These are phyloP conservation scores for Ceratobasidium sp. DNA, from an alignment of 1,284 basidiomycete genomes.

Conservation along the genomic window DNA sequence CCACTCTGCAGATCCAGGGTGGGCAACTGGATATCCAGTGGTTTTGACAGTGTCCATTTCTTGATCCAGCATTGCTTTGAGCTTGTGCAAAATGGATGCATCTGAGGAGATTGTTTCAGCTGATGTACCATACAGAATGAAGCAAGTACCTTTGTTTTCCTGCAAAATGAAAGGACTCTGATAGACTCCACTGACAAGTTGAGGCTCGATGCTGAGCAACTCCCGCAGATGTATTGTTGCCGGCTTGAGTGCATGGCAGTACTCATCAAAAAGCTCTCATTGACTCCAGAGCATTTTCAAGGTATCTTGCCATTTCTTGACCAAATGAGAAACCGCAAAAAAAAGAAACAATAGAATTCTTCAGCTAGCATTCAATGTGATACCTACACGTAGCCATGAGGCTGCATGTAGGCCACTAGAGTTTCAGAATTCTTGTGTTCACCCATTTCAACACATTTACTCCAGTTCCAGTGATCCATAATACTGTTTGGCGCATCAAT, in stretches of 20 bases:
- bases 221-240: too few species aligned
- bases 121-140: neutral
- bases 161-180: neutral
- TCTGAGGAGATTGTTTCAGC: neutral
- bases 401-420: too few species aligned
- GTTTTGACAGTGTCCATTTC: neutral
- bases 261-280: neutral
- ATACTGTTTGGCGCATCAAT: neutral
- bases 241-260: too few species aligned
- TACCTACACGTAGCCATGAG: too few species aligned
- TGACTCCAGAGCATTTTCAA: neutral
- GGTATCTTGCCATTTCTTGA: too few species aligned
- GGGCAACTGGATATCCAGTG: too few species aligned
- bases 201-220: too few species aligned
- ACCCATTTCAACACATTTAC: neutral
- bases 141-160: neutral
- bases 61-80: neutral
- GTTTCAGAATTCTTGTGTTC: too few species aligned
- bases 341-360: neutral
- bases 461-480: slow-evolving; percentile 12
- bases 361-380: neutral
- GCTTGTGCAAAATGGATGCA: neutral
- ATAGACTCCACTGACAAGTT: too few species aligned
- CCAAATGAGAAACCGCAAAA: neutral
- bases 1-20: neutral